phyloP scores from a whole-genome alignment of 352 stramenopile genomes.

The Pythium apleroticum region DNA sequence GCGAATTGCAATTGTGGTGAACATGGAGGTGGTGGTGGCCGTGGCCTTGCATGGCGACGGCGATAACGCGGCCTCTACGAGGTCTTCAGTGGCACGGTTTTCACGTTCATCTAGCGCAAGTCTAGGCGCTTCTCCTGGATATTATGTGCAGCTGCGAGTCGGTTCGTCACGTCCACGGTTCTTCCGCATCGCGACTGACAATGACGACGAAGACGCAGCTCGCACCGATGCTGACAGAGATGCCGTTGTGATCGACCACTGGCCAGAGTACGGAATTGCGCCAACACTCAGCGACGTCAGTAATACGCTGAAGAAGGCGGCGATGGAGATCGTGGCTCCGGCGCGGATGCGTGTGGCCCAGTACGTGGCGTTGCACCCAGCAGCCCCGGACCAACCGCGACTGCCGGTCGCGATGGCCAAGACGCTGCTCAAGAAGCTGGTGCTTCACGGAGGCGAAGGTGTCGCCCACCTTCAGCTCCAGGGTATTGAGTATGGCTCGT shows the following conservation, averaged over 20 bases:
- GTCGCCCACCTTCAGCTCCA: constrained; percentile 42
- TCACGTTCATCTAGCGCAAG: background rate
- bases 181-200: constrained; percentile 52
- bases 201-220: constrained; percentile 10
- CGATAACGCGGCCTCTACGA: background rate
- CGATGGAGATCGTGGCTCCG: constrained; percentile 19
- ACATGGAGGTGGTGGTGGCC: constrained; percentile 17
- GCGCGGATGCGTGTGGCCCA: constrained; percentile 39
- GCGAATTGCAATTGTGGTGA: constrained; percentile 3
- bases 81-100: constrained; percentile 11
- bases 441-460: constrained; percentile 37
- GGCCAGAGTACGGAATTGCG: constrained; percentile 25
- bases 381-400: constrained; percentile 33
- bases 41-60: constrained; percentile 13
- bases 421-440: constrained; percentile 52
- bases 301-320: background rate
- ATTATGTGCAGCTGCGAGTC: constrained; percentile 12
- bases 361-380: constrained; percentile 52
- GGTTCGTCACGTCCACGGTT: constrained; percentile 18
- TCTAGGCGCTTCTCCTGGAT: background rate
- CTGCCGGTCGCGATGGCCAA: constrained; percentile 39
- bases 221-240: background rate
- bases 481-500: constrained; percentile 59
- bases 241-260: constrained; percentile 49
- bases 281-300: background rate